Evolutionary conservation across 176 grass and related monocot species (phyloP).

Genomic region (Zoysia pacifica): DNA sequence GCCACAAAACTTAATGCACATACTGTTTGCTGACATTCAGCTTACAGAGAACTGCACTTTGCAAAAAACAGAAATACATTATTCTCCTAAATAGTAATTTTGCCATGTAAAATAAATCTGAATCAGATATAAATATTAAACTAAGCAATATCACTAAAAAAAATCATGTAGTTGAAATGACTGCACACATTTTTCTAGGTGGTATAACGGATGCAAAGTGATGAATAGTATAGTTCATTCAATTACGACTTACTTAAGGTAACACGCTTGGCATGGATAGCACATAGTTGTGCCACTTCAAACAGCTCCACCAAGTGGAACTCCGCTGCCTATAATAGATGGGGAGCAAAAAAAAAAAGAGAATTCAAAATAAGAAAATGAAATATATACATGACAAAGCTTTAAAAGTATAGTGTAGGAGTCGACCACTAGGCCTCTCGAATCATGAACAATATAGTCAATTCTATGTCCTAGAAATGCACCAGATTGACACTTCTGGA

Average conservation of each 20-base stretch:
- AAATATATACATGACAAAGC: background rate
- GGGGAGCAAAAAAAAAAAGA: background rate
- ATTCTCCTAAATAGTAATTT: constrained; percentile 6
- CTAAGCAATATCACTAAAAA: background rate
- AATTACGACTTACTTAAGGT: constrained; percentile 63
- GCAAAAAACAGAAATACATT: background rate
- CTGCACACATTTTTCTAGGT: constrained; percentile 6
- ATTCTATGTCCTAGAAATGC: background rate
- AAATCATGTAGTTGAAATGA: constrained; percentile 14
- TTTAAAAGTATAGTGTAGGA: background rate
- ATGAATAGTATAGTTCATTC: background rate
- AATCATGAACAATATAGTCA: background rate
- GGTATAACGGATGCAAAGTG: constrained; percentile 23
- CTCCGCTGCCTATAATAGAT: constrained; percentile 60
- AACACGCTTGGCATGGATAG: constrained; percentile 64
- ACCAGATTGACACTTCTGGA: background rate
- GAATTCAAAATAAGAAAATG: background rate
- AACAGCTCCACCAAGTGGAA: constrained; percentile 56
- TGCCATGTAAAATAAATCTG: constrained; percentile 9
- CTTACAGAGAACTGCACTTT: background rate
- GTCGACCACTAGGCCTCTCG: background rate
- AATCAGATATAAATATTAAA: constrained; percentile 17
- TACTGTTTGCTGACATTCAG: constrained; percentile 12
- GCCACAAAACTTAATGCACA: background rate
- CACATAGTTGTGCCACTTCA: constrained; percentile 52